Evolutionary conservation across 2,329 filamentous ascomycete species (phyloP), one percentile per base, ranked within the genome.

Genomic region (Cryphonectria naterciae): DNA sequence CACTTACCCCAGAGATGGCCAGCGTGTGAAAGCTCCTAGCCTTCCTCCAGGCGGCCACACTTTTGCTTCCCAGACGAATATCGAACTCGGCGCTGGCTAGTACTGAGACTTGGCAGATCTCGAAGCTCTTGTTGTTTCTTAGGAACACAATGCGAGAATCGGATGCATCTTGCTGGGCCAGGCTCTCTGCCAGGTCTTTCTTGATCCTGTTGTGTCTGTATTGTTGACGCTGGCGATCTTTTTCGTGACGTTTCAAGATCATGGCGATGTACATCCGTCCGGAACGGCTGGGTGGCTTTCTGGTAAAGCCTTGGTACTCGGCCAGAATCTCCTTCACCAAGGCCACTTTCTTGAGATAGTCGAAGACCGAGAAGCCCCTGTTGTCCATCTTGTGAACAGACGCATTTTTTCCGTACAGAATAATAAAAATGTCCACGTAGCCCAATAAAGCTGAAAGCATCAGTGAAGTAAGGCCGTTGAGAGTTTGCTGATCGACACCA

Each of bases 1-100:
- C n/a, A 49, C 46, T n/a, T 49, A 22, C 46, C 46, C 46, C 46
- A n/a, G 70, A 71, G 22, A 71, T 2, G 1, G 70, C 63, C 15
- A 71, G 15, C 2, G 61, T 22, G 2, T 43, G 17, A 19, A 46
- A 32, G 11, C 25, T 19, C 37, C 19, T 5, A 28, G 46, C 61
- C 19, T 32, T n/a, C 37, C 39, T 43, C 22, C 61, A 43, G 11
- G 32, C 15, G 5, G 39, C 61, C 1, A 41, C 13, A 25, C 39
- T 46, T 25, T 64, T 64, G 39, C n/a, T n/a, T 3, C 10, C 3
- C 10, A 64, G n/a, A 11, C 46, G 11, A 3, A 43, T 15, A 8
- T 64, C n/a, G 4, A 64, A n/a, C 1, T 41, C 39, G 7, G 28
- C 37, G 25, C 39, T 39, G 37, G 61, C 61, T 5, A 64, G 15